Evolutionary conservation across 2,329 filamentous ascomycete genomes (phyloP), one percentile per base, ranked within the genome.

Genomic region (Pseudogymnoascus sp.): DNA sequence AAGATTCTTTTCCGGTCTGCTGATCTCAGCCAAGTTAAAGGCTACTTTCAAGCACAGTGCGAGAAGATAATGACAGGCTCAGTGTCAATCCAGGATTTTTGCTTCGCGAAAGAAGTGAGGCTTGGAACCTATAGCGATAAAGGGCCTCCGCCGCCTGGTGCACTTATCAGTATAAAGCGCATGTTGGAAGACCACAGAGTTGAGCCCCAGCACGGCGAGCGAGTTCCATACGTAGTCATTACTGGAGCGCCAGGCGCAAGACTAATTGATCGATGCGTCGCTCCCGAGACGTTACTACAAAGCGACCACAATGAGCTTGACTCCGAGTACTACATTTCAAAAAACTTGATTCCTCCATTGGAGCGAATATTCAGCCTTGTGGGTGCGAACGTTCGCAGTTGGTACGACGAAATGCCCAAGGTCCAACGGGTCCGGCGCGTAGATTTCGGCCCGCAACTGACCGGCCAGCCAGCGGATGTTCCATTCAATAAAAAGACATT

Each of bases 391-490:
- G 90, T 97, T 0, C 80, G 90, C 16, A 83, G 85, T 64, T 99
- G 95, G 95, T 97, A 92, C 71, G 91, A 96, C 66, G 92, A 97
- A 75, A 96, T 97, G 91, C 93, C 93, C 53, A 96, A 96, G 74
- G 81, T 95, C 18, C 89, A 92, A 71, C 87, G 88, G 7, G 84
- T 93, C 53, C 83, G 88, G 28, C 84, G 83, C 62, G 62, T 73
- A 25, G 71, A 71, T 63, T 63, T 64, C 1, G 71, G 66, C 63
- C 28, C 70, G 2, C 68, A 69, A 16, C 59, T 68, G 25, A 65
- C 71, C 56, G 71, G 73, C 63, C 70, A 71, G 69, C 68, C 69
- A 65, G 70, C 76, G 76, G 69, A 88, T n/a, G 49, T 65, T 1
- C 63, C 62, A 9, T 64, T 66, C 12, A 69, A 61, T 23, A 72